Percentiles rank a stretch among this genome's conserved stretches.
Evolutionary conservation across 179 eudicot genomes (phyloP).

Genomic region (Beta lomatogona): DNA sequence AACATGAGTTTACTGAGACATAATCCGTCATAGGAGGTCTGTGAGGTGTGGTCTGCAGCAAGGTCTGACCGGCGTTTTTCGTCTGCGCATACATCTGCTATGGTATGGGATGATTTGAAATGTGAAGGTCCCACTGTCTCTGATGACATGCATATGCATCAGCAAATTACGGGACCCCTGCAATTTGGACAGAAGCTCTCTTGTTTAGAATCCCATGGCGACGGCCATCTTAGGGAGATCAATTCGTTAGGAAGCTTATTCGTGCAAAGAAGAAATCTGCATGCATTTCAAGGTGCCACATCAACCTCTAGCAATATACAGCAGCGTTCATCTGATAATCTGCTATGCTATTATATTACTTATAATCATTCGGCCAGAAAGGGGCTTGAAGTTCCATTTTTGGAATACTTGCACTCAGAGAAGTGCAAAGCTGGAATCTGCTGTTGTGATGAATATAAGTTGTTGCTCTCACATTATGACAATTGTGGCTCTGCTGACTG

Average conservation of each 20-base stretch:
- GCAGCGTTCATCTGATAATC: constrained; percentile 13
- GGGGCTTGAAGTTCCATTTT: constrained; percentile 36
- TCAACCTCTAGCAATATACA: constrained; percentile 18
- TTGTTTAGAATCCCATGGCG: constrained; percentile 25
- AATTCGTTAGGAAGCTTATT: constrained; percentile 11
- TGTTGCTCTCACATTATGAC: constrained; percentile 49
- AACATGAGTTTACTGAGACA: too few relatives aligned
- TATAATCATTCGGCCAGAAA: constrained; percentile 24
- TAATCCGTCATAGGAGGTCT: too few relatives aligned
- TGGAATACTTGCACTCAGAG: constrained; percentile 47
- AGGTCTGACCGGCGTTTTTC: constrained; percentile 23
- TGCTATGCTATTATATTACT: constrained; percentile 41
- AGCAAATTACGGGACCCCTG: constrained; percentile 25
- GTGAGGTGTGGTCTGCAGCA: too few relatives aligned
- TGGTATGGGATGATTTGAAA: constrained; percentile 20
- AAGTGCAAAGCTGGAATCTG: constrained; percentile 44
- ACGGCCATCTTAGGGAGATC: constrained; percentile 22
- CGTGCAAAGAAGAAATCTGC: constrained; percentile 21
- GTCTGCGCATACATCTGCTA: constrained; percentile 26
- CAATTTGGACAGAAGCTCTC: constrained; percentile 22
- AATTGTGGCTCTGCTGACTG: constrained; percentile 48
- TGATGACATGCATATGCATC: constrained; percentile 31
- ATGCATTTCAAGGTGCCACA: constrained; percentile 29
- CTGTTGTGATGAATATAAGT: constrained; percentile 39
- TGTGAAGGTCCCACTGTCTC: constrained; percentile 19